Conservation (phyloP, 306 rosid species). For the Trifolium pratense region DNA sequence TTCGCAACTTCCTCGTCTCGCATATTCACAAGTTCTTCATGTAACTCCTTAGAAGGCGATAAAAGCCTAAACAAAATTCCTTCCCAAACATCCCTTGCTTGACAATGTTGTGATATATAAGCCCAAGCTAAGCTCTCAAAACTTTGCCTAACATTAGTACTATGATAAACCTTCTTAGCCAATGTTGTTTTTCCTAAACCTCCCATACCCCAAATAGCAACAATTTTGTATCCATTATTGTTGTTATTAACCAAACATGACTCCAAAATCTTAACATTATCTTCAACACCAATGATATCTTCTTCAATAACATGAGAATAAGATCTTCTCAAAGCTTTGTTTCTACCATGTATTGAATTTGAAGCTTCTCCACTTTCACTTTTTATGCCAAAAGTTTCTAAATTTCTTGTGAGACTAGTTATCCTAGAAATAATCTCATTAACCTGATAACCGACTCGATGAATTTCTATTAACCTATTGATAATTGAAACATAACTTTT, state of each 20-base stretch:
- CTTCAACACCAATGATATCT: slow-evolving; percentile 57
- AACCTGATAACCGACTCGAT: slow-evolving; percentile 43
- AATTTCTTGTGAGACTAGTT: slow-evolving; percentile 25
- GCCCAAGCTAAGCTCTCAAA: slow-evolving; percentile 62
- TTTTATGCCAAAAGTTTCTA: slow-evolving; percentile 43
- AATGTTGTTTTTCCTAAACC: slow-evolving; percentile 69
- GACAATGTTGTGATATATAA: slow-evolving; percentile 63
- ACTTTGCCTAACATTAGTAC: slow-evolving; percentile 37
- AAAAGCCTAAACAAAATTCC: slow-evolving; percentile 46
- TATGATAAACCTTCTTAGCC: slow-evolving; percentile 55
- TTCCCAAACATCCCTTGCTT: slow-evolving; percentile 61
- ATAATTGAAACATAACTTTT: slow-evolving; percentile 39
- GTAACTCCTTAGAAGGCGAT: slow-evolving; percentile 42
- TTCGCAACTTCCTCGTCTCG: slow-evolving; percentile 50
- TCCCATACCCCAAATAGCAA: slow-evolving; percentile 67
- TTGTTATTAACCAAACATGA: slow-evolving; percentile 38
- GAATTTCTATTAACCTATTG: slow-evolving; percentile 29
- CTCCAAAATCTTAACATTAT: slow-evolving; percentile 42
- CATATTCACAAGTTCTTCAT: slow-evolving; percentile 44
- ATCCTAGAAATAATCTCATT: slow-evolving; percentile 38
- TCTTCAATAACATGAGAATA: slow-evolving; percentile 59
- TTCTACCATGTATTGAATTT: slow-evolving; percentile 41
- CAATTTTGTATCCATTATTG: slow-evolving; percentile 36
- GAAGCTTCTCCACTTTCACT: slow-evolving; percentile 42
- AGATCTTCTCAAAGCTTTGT: slow-evolving; percentile 45